These are phyloP conservation scores for Clarireedia homoeocarpa DNA, from an alignment of 2,329 filamentous ascomycete species.

Conservation along the genomic window DNA sequence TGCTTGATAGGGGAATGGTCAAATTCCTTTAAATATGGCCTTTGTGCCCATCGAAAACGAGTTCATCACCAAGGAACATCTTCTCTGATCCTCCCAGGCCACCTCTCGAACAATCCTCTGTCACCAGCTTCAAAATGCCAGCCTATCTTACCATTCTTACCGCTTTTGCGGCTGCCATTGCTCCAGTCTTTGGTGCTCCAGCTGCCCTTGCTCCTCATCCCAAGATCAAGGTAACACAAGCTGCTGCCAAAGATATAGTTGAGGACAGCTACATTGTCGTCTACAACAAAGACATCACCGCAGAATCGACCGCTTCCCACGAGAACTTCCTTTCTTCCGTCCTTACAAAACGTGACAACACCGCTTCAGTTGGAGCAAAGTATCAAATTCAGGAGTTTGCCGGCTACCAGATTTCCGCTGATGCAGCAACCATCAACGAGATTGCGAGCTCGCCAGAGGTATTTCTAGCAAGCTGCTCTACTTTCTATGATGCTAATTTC, in stretches of 20 bases:
- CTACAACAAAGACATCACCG: slow-evolving; percentile 47
- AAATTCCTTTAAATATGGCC: not conserved
- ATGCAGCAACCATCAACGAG: slow-evolving; percentile 21
- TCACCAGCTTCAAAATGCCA: slow-evolving; percentile 16
- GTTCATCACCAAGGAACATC: not conserved
- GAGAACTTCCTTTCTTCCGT: slow-evolving; percentile 40
- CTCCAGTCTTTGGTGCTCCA: slow-evolving; percentile 24
- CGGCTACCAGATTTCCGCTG: slow-evolving; percentile 24
- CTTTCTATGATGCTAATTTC: not conserved
- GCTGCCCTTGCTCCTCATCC: not conserved
- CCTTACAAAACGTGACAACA: slow-evolving; percentile 49
- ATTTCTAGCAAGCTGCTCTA: not conserved
- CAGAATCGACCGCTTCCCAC: slow-evolving; percentile 42
- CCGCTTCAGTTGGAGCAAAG: slow-evolving; percentile 21
- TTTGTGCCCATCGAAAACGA: not conserved
- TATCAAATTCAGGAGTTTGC: slow-evolving; percentile 22
- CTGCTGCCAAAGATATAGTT: slow-evolving; percentile 40
- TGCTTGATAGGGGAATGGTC: not conserved
- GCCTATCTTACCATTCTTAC: slow-evolving; percentile 23
- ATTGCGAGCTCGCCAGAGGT: slow-evolving; percentile 26
- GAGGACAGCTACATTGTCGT: slow-evolving; percentile 57
- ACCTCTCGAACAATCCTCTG: not conserved
- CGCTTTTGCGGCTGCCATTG: slow-evolving; percentile 23
- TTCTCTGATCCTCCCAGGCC: not conserved
- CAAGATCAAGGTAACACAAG: slow-evolving; percentile 35